Evolutionary conservation across 164 flowering plant species (phyloP), one percentile per base, ranked within the genome.

Genomic region (Saururus chinensis): DNA sequence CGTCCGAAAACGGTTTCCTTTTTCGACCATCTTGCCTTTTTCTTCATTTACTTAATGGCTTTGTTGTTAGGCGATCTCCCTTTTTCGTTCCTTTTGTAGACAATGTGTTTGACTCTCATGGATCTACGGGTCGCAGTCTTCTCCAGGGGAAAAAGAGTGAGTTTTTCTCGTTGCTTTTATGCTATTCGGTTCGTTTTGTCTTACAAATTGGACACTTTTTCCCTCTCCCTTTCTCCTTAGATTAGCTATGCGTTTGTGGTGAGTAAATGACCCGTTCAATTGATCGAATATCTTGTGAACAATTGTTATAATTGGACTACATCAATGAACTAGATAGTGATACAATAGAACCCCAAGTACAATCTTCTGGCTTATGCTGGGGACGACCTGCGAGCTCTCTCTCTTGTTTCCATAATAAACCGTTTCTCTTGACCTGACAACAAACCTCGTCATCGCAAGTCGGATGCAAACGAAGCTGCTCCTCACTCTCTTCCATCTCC

Each of bases 281-380:
- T n/a, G n/a, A n/a, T n/a, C n/a, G n/a, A n/a, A n/a, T n/a, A n/a
- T n/a, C n/a, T n/a, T n/a, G n/a, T n/a, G n/a, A n/a, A n/a, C n/a
- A n/a, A n/a, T n/a, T n/a, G n/a, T n/a, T n/a, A n/a, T n/a, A n/a
- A n/a, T n/a, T 30, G 2, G 37, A 30, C 37, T 30, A n/a, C 37
- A 2, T 30, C 6, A 2, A 30, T 30, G 6, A 30, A 30, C 6
- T 30, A 30, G 6, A 30, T 30, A 30, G 37, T 6, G 37, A 6
- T 30, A 30, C 6, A 2, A 30, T 30, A 6, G 37, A 93, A 93
- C 77, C 99, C 97, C 42, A 90, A 88, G 59, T 72, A 75, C 76
- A 90, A 88, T 66, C 79, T 90, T 45, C 86, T 93, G 60, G 99
- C 97, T 37, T 93, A 85, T n/a, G 96, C 97, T 51, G 98, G 98